A percentile compares a stretch with the other conserved stretches of the same genome.
These are phyloP conservation scores for Trichophyton verrucosum DNA, from an alignment of 2,329 filamentous ascomycete genomes.

Conservation along the genomic window DNA sequence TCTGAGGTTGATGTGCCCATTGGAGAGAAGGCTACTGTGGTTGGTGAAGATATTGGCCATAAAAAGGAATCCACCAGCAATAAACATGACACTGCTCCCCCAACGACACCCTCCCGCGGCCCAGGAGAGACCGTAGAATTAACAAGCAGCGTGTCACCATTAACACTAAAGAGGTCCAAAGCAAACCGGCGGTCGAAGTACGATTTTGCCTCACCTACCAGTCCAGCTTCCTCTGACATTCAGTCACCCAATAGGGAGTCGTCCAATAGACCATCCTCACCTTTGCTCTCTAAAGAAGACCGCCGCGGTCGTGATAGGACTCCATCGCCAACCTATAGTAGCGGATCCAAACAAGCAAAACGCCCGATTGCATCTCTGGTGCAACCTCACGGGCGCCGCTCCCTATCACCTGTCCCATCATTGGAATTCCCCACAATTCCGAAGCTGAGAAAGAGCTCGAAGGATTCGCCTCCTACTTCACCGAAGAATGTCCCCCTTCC, in stretches of 20 bases:
- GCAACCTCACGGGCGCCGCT: slow-evolving; percentile 23
- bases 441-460: slow-evolving; percentile 30
- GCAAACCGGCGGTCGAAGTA: slow-evolving; percentile 31
- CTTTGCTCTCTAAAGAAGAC: slow-evolving; percentile 3
- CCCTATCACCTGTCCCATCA: slow-evolving; percentile 38
- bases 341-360: slow-evolving; percentile 10
- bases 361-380: slow-evolving; percentile 17
- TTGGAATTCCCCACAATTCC: slow-evolving; percentile 34
- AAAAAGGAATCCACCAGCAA: neutral
- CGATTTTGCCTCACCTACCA: slow-evolving; percentile 22
- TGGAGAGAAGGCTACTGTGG: slow-evolving; percentile 33
- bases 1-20: slow-evolving; percentile 50
- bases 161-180: slow-evolving; percentile 28
- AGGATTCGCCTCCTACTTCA: slow-evolving; percentile 19
- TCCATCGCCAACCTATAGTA: slow-evolving; percentile 4
- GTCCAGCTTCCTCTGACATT: slow-evolving; percentile 16
- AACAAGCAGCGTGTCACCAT: slow-evolving; percentile 22
- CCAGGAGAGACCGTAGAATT: slow-evolving; percentile 15
- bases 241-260: slow-evolving; percentile 15
- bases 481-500: slow-evolving; percentile 6
- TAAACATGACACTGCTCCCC: no score
- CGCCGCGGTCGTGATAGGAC: slow-evolving; percentile 6
- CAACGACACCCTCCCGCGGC: neutral
- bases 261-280: neutral
- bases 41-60: neutral